Evolutionary conservation across 192 early-diverging fungal genomes (phyloP), one percentile per base, ranked within the genome.

Genomic region (Thamnidium elegans): DNA sequence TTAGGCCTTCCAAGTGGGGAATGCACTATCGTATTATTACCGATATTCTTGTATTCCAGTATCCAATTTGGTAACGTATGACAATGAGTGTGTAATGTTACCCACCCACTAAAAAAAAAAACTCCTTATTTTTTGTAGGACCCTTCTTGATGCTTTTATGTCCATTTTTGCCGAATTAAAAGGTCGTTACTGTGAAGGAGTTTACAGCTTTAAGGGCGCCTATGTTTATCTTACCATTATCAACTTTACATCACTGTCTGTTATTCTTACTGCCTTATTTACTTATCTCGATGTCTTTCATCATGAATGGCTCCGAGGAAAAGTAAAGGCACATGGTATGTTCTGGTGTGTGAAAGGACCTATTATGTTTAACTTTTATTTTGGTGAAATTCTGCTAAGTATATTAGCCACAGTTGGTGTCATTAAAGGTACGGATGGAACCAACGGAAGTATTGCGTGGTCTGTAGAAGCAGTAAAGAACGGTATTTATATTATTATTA

Each of bases 11-110:
- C 13, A 69, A 67, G 17, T 75, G 68, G 64, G 73, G 73, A 4
- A 61, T 75, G 60, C 73, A 75, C 39, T 75, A 75, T 42, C 68
- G 73, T 23, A 55, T 66, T 31, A 70, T 75, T 20, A 75, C 68
- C 11, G 73, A 75, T 58, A 66, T 75, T 21, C 34, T 69, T 0
- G 73, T 75, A 39, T 70, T 54, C 17, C 73, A 75, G 48, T 75
- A 61, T 70, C 73, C 73, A 0, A 45, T 75, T 14, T 75, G 73
- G 73, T 73, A 65, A 68, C 46, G 5, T 17, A 46, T 26, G n/a
- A 34, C 15, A 34, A 56, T 56, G n/a, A 43, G 20, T 21, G 6
- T 55, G 19, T 32, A n/a, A 55, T 15, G 13, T 34, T 36, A 55
- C n/a, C n/a, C 1, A 46, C 6, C 30, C n/a, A 55, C 26, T 55